A percentile compares a stretch with the other conserved stretches of the same genome.
Conservation (phyloP, 768 basidiomycete species). For the Boletellus sp. region DNA sequence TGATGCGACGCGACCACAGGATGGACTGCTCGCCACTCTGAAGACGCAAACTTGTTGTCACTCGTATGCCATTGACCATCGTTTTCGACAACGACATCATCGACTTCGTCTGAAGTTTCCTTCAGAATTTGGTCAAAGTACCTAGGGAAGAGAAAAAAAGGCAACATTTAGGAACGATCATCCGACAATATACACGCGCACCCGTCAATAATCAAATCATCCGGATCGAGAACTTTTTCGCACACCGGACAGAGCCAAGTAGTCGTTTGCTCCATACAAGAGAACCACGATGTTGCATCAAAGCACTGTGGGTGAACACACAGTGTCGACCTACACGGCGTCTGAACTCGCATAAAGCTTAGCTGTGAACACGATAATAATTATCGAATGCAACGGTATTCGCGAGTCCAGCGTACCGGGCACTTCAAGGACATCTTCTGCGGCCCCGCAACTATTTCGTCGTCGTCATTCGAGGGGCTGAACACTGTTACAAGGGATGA, state of each 20-base stretch:
- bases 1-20: conserved; percentile 30
- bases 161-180: background rate
- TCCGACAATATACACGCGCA: conserved; percentile 32
- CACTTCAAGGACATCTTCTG: conserved; percentile 92
- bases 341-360: conserved; percentile 79
- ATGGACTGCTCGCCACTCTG: conserved; percentile 62
- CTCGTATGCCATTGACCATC: conserved; percentile 95
- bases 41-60: conserved; percentile 80
- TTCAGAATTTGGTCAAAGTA: conserved; percentile 86
- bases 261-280: conserved; percentile 93
- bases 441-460: conserved; percentile 87
- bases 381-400: background rate
- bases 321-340: conserved; percentile 79
- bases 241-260: conserved; percentile 96
- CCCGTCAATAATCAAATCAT: conserved; percentile 92
- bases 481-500: conserved; percentile 45
- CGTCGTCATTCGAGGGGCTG: conserved; percentile 62
- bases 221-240: conserved; percentile 69
- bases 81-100: conserved; percentile 91
- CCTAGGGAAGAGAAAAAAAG: conserved; percentile 36
- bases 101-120: conserved; percentile 70
- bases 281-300: conserved; percentile 91
- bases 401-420: conserved; percentile 57
- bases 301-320: conserved; percentile 95
- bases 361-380: conserved; percentile 42